phyloP scores from a whole-genome alignment of 2,329 filamentous ascomycete genomes.

The Camptophora hylomeconis region DNA sequence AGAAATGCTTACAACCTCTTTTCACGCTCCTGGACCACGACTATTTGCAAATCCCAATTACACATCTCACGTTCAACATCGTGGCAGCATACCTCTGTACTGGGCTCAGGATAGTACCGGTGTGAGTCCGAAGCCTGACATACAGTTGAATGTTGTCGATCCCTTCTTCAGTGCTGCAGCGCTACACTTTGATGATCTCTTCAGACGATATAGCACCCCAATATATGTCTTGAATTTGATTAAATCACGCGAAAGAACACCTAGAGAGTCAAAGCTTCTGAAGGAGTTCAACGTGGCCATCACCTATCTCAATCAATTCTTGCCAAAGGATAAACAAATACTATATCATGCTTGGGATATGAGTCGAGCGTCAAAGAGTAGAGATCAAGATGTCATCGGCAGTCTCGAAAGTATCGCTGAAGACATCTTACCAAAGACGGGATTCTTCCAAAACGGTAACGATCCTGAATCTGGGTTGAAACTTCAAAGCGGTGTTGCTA shows the following conservation, averaged over 20 bases:
- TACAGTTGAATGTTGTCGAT: conserved; percentile 88
- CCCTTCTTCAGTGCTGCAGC: conserved; percentile 91
- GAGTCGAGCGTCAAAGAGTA: conserved; percentile 85
- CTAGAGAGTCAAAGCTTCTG: conserved; percentile 81
- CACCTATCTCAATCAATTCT: conserved; percentile 84
- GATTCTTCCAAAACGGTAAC: conserved; percentile 91
- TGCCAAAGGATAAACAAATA: conserved; percentile 73
- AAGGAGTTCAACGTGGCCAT: conserved; percentile 79
- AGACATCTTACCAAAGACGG: conserved; percentile 69
- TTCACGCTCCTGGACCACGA: conserved; percentile 76
- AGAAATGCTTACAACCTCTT: conserved; percentile 85
- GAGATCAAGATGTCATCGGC: conserved; percentile 86
- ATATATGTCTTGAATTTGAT: conserved; percentile 87
- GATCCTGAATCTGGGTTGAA: conserved; percentile 49
- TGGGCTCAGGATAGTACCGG: conserved; percentile 96
- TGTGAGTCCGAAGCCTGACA: conserved; percentile 90
- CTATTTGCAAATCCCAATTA: conserved; percentile 82
- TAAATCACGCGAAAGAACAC: conserved; percentile 74
- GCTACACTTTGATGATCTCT: conserved; percentile 87
- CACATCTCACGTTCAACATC: conserved; percentile 92
- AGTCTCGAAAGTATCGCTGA: conserved; percentile 83
- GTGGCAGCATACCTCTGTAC: conserved; percentile 89
- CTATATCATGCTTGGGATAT: conserved; percentile 96
- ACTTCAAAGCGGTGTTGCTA: conserved; percentile 81
- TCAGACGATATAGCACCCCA: conserved; percentile 82